Percentiles rank a stretch among this genome's conserved stretches.
Conservation (phyloP, 352 stramenopile species). For the Pythium grandisporangium region DNA sequence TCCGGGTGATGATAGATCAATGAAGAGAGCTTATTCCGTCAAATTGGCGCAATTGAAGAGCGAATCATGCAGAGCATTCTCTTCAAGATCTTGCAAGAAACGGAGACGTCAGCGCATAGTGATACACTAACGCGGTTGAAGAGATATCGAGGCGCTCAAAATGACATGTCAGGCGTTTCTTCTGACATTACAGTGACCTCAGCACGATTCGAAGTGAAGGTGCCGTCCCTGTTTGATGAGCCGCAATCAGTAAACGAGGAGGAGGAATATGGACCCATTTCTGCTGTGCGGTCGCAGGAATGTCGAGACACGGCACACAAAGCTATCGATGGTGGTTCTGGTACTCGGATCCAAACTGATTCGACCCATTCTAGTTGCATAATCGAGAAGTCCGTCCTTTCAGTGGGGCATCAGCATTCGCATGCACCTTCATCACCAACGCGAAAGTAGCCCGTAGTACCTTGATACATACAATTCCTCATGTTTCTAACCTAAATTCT, state of each 20-base stretch:
- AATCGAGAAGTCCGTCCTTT: no score
- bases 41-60: slow-evolving; percentile 50
- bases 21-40: slow-evolving; percentile 29
- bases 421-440: no score
- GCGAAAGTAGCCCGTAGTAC: no score
- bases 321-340: no score
- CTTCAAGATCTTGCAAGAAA: slow-evolving; percentile 42
- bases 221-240: neutral
- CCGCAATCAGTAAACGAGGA: slow-evolving; percentile 1
- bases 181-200: neutral
- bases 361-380: no score
- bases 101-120: slow-evolving; percentile 15
- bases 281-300: neutral
- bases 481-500: no score
- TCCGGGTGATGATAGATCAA: slow-evolving; percentile 10
- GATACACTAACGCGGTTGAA: slow-evolving; percentile 39
- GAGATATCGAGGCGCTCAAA: slow-evolving; percentile 30
- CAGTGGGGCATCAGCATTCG: no score
- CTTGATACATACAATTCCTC: no score
- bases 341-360: no score
- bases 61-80: slow-evolving; percentile 58
- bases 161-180: neutral
- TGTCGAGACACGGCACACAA: no score
- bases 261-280: neutral
- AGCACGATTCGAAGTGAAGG: neutral